Evolutionary conservation across 2,329 filamentous ascomycete genomes (phyloP), one percentile per base, ranked within the genome.

Genomic region (Eutypa lata): DNA sequence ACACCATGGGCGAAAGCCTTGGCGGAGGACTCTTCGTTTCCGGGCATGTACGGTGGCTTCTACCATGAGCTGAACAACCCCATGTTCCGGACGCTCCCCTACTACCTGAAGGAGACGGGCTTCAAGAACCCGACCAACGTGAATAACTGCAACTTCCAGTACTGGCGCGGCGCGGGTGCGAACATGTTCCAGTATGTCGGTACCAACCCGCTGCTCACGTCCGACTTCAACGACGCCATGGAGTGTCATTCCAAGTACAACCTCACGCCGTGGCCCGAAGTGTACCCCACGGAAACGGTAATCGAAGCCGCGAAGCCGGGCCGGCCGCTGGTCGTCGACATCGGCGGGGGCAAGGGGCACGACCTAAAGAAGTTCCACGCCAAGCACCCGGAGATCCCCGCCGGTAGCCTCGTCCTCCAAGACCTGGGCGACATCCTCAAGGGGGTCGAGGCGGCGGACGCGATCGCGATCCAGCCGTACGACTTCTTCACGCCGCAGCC

Each of bases 401-500:
- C 42, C 3, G 62, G 63, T 0, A 65, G 66, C 8, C 62, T 74
- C 4, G 53, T 72, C 3, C 57, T 75, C 3, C 63, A 71, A 52
- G 69, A 73, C 40, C 53, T 71, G 2, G 64, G 69, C 0, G 63
- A 66, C 3, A 65, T 73, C 1, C 52, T 68, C 6, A 50, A 55
- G 26, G 35, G 47, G 2, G 53, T 67, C 6, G 50, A 56, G 5
- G n/a, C 49, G 56, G 24, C 26, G 26, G 26, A n/a, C n/a, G 61
- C 61, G 1, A 68, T 75, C 46, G 56, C 60, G 3, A 55, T 62
- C 2, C 61, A 63, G 49, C 55, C 59, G 2, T 66, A 76, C 52
- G 68, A 75, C 49, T 71, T 74, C 54, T 71, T 75, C 51, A 68
- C 63, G 0, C 63, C 68, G 5, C 73, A 76, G 49, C 72, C 71